A percentile compares a stretch with the other conserved stretches of the same genome.
Conservation (phyloP, 2,329 filamentous ascomycete genomes). For the Aspergillus sp. region DNA sequence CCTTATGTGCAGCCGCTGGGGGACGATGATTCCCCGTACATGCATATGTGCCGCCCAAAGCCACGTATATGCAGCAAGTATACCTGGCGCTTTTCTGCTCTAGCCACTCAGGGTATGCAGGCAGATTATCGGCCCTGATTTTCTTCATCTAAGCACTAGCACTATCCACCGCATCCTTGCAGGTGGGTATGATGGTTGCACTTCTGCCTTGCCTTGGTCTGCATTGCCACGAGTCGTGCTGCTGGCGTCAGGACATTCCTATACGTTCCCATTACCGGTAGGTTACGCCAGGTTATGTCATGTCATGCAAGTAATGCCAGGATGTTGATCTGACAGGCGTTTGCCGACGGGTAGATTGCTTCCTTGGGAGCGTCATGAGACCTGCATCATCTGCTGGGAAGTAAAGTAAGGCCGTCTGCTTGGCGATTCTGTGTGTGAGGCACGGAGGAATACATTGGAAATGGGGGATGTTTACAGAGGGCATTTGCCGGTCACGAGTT, state of each 20-base stretch:
- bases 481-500: neutral
- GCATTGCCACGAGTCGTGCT: neutral
- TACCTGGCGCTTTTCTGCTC: constrained; percentile 1
- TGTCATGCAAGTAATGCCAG: constrained; percentile 17
- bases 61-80: constrained; percentile 1
- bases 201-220: neutral
- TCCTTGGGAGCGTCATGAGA: neutral
- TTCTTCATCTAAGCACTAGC: constrained; percentile 6
- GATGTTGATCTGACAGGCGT: constrained; percentile 5
- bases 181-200: neutral
- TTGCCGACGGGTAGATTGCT: neutral
- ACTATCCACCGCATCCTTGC: neutral
- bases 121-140: neutral
- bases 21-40: constrained; percentile 1
- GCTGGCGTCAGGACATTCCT: neutral
- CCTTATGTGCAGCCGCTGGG: neutral
- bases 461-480: neutral
- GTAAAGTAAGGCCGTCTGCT: neutral
- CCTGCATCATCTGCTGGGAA: neutral
- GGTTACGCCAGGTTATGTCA: constrained; percentile 12
- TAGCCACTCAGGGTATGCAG: neutral
- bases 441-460: neutral
- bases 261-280: constrained; percentile 1
- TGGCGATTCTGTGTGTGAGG: neutral
- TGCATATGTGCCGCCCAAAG: constrained; percentile 1